Evolutionary conservation across 129 eudicot species (phyloP).

Genomic region (Dittrichia graveolens): DNA sequence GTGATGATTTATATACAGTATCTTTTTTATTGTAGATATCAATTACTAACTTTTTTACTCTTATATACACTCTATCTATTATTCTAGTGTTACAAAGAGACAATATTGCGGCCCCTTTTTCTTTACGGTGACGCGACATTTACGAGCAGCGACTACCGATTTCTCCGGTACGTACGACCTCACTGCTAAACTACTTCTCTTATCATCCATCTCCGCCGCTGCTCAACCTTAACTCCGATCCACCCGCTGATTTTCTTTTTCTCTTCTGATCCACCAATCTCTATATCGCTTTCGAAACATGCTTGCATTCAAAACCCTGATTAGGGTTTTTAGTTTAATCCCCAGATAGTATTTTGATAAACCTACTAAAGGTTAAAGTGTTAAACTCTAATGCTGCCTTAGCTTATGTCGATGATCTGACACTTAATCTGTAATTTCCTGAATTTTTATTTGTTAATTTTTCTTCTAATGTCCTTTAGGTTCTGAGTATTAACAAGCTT

Average conservation of each 20-base stretch:
- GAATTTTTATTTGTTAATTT: background rate
- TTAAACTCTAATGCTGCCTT: background rate
- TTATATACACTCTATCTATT: too few relatives aligned
- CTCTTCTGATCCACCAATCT: background rate
- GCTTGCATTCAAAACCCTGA: conserved; percentile 26
- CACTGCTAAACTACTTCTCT: background rate
- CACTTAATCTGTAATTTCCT: background rate
- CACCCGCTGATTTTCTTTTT: background rate
- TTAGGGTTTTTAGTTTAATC: conserved; percentile 20
- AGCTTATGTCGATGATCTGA: conserved; percentile 17
- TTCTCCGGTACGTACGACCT: conserved; percentile 15
- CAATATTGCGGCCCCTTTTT: too few relatives aligned
- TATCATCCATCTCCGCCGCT: background rate
- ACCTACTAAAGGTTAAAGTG: background rate
- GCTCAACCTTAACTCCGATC: background rate
- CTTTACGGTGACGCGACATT: too few relatives aligned
- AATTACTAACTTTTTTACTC: too few relatives aligned
- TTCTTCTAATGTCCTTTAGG: background rate
- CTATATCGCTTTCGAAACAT: background rate
- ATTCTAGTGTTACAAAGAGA: too few relatives aligned
- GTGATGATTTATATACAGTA: too few relatives aligned
- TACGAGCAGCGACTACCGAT: background rate
- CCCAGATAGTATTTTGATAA: background rate
- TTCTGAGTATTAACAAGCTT: background rate
- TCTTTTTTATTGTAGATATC: too few relatives aligned